Percentiles rank a stretch among this genome's conserved stretches.
These are phyloP conservation scores for Ophiostoma australiae DNA, from an alignment of 2,329 filamentous ascomycete genomes.

Conservation along the genomic window DNA sequence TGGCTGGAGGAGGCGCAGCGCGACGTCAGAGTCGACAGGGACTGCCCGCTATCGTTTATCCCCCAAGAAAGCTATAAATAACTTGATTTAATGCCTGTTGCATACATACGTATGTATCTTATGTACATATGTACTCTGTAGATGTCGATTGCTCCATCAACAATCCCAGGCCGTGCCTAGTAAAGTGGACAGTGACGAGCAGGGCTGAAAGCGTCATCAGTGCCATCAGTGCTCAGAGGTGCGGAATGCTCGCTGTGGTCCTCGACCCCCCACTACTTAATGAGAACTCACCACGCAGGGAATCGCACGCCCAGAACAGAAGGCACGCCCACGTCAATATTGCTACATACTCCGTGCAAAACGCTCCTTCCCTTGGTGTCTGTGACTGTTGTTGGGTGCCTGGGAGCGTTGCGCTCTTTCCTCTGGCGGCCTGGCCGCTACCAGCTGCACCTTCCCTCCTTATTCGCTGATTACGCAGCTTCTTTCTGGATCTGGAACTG, in stretches of 20 bases:
- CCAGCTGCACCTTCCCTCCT: not conserved
- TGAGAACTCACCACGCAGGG: too few species aligned
- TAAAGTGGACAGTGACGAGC: conserved; percentile 1
- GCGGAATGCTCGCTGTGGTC: not conserved
- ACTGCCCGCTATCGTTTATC: not conserved
- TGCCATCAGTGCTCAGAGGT: not conserved
- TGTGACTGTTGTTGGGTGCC: not conserved
- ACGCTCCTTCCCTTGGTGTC: not conserved
- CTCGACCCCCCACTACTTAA: not conserved
- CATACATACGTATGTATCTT: too few species aligned
- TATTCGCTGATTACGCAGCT: not conserved
- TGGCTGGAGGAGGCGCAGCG: not conserved
- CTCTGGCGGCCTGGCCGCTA: not conserved
- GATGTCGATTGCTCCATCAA: not conserved
- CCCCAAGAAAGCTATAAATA: not conserved
- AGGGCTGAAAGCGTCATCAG: conserved; percentile 8
- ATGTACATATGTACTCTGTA: too few species aligned
- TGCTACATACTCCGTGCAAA: too few species aligned
- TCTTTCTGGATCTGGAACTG: not conserved
- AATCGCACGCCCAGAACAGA: not conserved
- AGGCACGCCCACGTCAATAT: not conserved
- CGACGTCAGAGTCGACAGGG: not conserved
- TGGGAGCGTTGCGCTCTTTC: not conserved
- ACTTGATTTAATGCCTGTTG: not conserved
- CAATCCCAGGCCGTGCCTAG: not conserved